These are phyloP conservation scores for Myochromella boudieri DNA, from an alignment of 768 basidiomycete genomes.

Conservation along the genomic window DNA sequence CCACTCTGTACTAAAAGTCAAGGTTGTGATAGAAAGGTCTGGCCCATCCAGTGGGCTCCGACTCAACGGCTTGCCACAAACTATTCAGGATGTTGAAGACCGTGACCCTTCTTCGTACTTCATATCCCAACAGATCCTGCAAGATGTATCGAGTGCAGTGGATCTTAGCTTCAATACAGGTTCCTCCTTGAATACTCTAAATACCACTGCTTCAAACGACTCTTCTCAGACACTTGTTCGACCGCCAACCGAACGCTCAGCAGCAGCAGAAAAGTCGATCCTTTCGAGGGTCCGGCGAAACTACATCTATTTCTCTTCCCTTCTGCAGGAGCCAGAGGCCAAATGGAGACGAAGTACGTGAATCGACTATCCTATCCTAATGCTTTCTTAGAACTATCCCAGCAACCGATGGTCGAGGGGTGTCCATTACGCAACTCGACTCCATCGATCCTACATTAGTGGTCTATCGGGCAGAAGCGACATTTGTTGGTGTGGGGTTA, in stretches of 20 bases:
- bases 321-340: conserved; percentile 95
- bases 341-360: conserved; percentile 88
- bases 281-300: conserved; percentile 83
- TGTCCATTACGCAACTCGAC: conserved; percentile 92
- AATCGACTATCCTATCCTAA: conserved; percentile 12
- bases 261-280: conserved; percentile 80
- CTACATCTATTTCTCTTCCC: conserved; percentile 97
- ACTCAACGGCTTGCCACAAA: conserved; percentile 81
- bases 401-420: conserved; percentile 87
- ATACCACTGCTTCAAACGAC: conserved; percentile 44
- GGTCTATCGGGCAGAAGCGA: conserved; percentile 95
- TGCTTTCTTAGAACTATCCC: conserved; percentile 9
- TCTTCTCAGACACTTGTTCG: conserved; percentile 34
- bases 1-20: conserved; percentile 80
- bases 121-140: conserved; percentile 63
- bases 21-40: conserved; percentile 78
- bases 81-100: conserved; percentile 63
- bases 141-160: conserved; percentile 70
- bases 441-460: conserved; percentile 97
- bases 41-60: conserved; percentile 74
- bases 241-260: conserved; percentile 43
- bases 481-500: conserved; percentile 91
- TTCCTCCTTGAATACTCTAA: conserved; percentile 56
- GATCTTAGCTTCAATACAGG: conserved; percentile 68
- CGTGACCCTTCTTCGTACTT: conserved; percentile 62